These are phyloP conservation scores for Forsythia viridissima DNA, from an alignment of 257 asterid genomes.

Conservation along the genomic window DNA sequence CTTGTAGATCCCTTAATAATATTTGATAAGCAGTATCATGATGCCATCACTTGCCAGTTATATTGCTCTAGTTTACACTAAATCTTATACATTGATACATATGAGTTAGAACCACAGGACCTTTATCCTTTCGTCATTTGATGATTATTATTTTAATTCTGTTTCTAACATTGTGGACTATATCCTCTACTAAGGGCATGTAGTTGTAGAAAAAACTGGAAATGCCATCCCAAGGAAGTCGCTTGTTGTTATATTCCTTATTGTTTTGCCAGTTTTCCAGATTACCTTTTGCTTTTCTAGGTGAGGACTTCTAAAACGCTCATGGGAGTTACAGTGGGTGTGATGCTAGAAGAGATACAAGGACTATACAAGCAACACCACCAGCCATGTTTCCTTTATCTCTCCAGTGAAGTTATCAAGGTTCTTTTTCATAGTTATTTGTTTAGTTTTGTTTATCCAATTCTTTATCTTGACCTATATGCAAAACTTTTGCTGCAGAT, in stretches of 20 bases:
- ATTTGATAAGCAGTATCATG: neutral
- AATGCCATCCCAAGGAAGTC: neutral
- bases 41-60: neutral
- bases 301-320: constrained; percentile 89
- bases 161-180: neutral
- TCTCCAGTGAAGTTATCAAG: constrained; percentile 97
- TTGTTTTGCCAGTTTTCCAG: constrained; percentile 19
- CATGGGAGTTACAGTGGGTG: constrained; percentile 94
- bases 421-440: constrained; percentile 38
- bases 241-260: constrained; percentile 14
- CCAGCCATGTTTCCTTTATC: constrained; percentile 94
- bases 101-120: neutral
- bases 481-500: constrained; percentile 51
- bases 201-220: constrained; percentile 1
- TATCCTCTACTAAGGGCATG: neutral
- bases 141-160: neutral
- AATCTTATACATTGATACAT: neutral
- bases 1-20: neutral
- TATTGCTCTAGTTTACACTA: neutral
- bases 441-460: neutral
- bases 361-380: constrained; percentile 73
- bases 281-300: constrained; percentile 35
- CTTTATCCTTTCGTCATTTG: neutral
- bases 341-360: constrained; percentile 94
- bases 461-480: constrained; percentile 22